Evolutionary conservation across 345 rosid genomes (phyloP).

Genomic region (Acer yangbiense): DNA sequence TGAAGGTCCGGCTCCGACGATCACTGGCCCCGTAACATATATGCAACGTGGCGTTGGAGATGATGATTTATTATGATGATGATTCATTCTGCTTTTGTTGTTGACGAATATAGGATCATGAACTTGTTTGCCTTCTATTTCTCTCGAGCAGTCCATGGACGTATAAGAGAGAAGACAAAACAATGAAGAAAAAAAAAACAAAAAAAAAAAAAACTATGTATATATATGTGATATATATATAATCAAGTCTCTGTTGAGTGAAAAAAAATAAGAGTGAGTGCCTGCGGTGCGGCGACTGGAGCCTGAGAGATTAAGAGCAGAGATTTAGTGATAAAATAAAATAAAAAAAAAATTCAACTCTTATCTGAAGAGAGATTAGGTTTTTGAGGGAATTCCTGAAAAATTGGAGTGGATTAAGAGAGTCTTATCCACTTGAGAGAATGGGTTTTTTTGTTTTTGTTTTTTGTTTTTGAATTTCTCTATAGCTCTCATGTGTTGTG

Average conservation of each 20-base stretch:
- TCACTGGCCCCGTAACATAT: constrained; percentile 50
- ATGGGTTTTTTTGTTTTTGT: constrained; percentile 18
- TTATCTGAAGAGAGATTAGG: constrained; percentile 26
- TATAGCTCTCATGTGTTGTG: constrained; percentile 15
- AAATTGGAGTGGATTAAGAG: constrained; percentile 37
- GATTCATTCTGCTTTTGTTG: constrained; percentile 26
- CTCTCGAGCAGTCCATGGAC: constrained; percentile 63
- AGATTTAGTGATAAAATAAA: constrained; percentile 21
- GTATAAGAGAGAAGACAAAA: not conserved
- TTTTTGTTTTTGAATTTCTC: constrained; percentile 27
- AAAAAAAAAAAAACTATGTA: not conserved
- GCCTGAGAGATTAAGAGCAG: constrained; percentile 31
- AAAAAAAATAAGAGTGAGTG: constrained; percentile 6
- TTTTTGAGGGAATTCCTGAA: constrained; percentile 20
- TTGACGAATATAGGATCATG: constrained; percentile 60
- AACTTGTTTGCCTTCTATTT: constrained; percentile 75
- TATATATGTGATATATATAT: not conserved
- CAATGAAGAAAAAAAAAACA: not conserved
- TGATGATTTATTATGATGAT: not conserved
- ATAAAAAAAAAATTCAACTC: constrained; percentile 2
- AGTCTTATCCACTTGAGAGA: constrained; percentile 56
- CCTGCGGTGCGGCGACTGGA: constrained; percentile 22
- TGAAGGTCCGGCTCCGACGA: constrained; percentile 85
- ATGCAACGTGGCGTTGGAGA: constrained; percentile 21
- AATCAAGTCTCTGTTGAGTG: not conserved